phyloP scores from a whole-genome alignment of 495 filamentous ascomycete genomes.

The Aspergillus sclerotiicarbonarius region DNA sequence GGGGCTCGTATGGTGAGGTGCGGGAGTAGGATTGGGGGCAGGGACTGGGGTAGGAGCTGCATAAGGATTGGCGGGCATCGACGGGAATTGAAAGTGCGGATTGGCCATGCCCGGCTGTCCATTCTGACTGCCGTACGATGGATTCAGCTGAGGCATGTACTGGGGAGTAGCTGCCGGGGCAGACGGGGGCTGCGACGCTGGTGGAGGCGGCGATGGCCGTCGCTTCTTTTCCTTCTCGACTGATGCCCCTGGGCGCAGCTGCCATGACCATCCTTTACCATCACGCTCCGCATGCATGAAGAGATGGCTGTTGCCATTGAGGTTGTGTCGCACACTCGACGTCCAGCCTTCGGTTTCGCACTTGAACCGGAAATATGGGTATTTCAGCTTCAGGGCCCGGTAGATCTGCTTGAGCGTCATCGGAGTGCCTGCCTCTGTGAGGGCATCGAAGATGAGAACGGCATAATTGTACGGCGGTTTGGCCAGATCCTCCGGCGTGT shows the following conservation, averaged over 20 bases:
- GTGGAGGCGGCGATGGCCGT: slow-evolving; percentile 54
- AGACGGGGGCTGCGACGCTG: slow-evolving; percentile 35
- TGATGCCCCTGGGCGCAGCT: slow-evolving; percentile 57
- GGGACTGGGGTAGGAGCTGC: slow-evolving; percentile 23
- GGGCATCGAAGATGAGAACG: slow-evolving; percentile 83
- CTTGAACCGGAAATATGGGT: slow-evolving; percentile 86
- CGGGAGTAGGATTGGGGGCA: slow-evolving; percentile 15
- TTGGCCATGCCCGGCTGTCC: slow-evolving; percentile 33
- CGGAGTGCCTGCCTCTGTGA: slow-evolving; percentile 65
- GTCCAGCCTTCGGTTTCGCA: slow-evolving; percentile 87
- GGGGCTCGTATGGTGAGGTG: slow-evolving; percentile 18
- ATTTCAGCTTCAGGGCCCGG: slow-evolving; percentile 78
- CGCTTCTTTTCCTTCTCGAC: slow-evolving; percentile 71
- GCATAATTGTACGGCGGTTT: slow-evolving; percentile 88
- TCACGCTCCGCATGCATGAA: slow-evolving; percentile 82
- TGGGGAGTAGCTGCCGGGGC: slow-evolving; percentile 36
- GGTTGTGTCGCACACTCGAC: slow-evolving; percentile 93
- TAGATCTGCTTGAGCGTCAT: slow-evolving; percentile 95
- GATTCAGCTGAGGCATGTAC: slow-evolving; percentile 41
- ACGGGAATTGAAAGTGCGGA: slow-evolving; percentile 47
- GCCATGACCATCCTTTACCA: slow-evolving; percentile 71
- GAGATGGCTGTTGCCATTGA: slow-evolving; percentile 77
- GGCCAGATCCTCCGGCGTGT: slow-evolving; percentile 78
- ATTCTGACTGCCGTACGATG: slow-evolving; percentile 35
- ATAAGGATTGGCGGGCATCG: slow-evolving; percentile 36